phyloP scores from a whole-genome alignment of 2,329 filamentous ascomycete species.

The Alternaria sp. region DNA sequence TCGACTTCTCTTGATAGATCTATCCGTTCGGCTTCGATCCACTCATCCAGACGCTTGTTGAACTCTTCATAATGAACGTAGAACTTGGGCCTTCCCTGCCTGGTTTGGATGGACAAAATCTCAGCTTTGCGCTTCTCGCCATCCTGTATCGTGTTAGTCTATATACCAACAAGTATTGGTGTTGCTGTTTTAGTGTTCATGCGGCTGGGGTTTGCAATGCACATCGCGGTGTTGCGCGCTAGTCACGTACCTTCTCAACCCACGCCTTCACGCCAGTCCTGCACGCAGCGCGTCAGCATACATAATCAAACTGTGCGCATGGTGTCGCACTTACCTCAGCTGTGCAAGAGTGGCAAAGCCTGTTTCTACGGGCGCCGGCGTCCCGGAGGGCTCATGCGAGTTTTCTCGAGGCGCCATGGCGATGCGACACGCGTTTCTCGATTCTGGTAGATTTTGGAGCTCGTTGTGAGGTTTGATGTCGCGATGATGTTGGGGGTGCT shows the following conservation, averaged over 20 bases:
- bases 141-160: constrained; percentile 59
- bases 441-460: constrained; percentile 25
- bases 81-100: constrained; percentile 85
- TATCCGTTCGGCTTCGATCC: constrained; percentile 82
- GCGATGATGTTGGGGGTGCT: constrained; percentile 32
- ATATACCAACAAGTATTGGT: background rate
- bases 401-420: constrained; percentile 63
- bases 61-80: constrained; percentile 99
- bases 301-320: constrained; percentile 33
- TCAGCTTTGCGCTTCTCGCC: constrained; percentile 89
- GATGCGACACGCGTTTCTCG: constrained; percentile 9
- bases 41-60: constrained; percentile 90
- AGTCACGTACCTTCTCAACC: constrained; percentile 68
- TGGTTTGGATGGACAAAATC: constrained; percentile 91
- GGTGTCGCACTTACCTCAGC: constrained; percentile 66
- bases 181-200: constrained; percentile 18
- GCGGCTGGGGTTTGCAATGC: constrained; percentile 10
- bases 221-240: constrained; percentile 5
- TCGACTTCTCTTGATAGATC: constrained; percentile 91
- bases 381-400: constrained; percentile 60
- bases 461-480: constrained; percentile 39
- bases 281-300: constrained; percentile 36
- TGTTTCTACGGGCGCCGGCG: constrained; percentile 70
- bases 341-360: constrained; percentile 85
- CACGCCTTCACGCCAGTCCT: constrained; percentile 72